Evolutionary conservation across 139 green algal species (phyloP).

Genomic region (Cymbomonas tetramitiformis): DNA sequence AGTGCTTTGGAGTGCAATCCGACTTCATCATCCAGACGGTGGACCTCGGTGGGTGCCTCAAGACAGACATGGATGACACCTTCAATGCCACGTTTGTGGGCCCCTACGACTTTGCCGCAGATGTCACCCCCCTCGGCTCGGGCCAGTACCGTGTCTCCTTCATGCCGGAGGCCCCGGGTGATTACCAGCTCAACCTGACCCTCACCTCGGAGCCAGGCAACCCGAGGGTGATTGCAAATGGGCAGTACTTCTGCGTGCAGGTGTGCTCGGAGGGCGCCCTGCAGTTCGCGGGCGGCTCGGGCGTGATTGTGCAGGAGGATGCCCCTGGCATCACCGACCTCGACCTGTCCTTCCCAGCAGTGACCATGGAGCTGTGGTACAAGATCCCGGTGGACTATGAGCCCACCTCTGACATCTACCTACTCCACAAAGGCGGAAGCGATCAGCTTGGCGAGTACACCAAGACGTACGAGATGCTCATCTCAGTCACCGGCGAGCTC

Average conservation of each 20-base stretch:
- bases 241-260: conserved; percentile 13
- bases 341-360: conserved; percentile 6
- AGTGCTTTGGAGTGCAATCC: neutral
- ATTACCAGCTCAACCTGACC: conserved; percentile 6
- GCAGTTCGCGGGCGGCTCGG: neutral
- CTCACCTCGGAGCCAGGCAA: neutral
- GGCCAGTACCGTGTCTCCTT: conserved; percentile 10
- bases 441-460: neutral
- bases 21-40: conserved; percentile 11
- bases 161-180: conserved; percentile 1
- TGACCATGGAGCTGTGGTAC: no score
- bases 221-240: neutral
- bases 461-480: neutral
- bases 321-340: neutral
- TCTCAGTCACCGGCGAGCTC: no score
- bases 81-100: conserved; percentile 1
- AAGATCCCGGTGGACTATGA: no score
- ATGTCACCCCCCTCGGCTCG: neutral
- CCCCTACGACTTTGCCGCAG: conserved; percentile 4
- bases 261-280: conserved; percentile 2
- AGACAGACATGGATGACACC: conserved; percentile 1
- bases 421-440: neutral
- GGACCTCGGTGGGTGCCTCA: conserved; percentile 8
- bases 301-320: neutral
- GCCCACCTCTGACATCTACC: neutral